A percentile compares a stretch with the other conserved stretches of the same genome.
phyloP scores from a whole-genome alignment of 441 rosid species.

The Adansonia madagascariensis region DNA sequence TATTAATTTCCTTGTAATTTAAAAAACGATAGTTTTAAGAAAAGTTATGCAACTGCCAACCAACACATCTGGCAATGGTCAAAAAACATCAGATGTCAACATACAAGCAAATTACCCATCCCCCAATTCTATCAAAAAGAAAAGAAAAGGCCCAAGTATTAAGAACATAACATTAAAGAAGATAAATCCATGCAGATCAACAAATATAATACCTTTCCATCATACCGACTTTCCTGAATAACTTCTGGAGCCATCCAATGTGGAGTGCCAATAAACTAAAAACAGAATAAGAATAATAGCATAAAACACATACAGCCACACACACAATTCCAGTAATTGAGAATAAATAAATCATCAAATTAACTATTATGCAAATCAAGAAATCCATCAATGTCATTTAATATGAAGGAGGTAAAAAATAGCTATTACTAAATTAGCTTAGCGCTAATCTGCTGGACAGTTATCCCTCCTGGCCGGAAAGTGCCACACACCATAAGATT shows the following conservation, averaged over 20 bases:
- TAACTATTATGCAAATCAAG: slow-evolving; percentile 1
- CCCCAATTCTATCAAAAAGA: background rate
- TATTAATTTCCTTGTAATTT: background rate
- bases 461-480: background rate
- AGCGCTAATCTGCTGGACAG: background rate
- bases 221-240: slow-evolving; percentile 98
- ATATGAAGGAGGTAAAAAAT: background rate
- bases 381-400: background rate
- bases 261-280: slow-evolving; percentile 98
- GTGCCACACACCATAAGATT: slow-evolving; percentile 3
- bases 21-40: background rate
- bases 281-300: slow-evolving; percentile 26
- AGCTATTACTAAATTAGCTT: background rate
- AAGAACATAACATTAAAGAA: slow-evolving; percentile 8
- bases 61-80: slow-evolving; percentile 12
- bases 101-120: slow-evolving; percentile 15
- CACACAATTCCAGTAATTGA: background rate
- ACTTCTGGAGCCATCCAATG: slow-evolving; percentile 99
- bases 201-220: slow-evolving; percentile 83
- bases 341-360: background rate
- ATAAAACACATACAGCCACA: background rate
- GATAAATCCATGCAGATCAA: slow-evolving; percentile 20
- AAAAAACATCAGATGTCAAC: background rate
- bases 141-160: background rate
- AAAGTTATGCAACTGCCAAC: slow-evolving; percentile 4